These are phyloP conservation scores for Claviceps monticola DNA, from an alignment of 2,329 filamentous ascomycete genomes.

Conservation along the genomic window DNA sequence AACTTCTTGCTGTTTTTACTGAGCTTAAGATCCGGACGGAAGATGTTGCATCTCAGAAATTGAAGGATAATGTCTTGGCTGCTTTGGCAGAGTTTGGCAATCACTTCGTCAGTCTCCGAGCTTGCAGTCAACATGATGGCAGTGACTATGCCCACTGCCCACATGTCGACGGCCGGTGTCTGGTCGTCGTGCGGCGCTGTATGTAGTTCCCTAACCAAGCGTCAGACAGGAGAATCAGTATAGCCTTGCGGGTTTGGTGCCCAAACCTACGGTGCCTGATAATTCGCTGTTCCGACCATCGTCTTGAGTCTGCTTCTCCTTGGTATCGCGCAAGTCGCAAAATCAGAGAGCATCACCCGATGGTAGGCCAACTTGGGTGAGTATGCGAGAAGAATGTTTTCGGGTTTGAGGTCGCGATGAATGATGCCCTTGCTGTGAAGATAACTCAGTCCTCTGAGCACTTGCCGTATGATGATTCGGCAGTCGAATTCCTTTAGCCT, in stretches of 20 bases:
- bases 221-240: conserved; percentile 3
- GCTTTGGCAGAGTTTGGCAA: conserved; percentile 15
- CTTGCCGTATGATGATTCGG: conserved; percentile 31
- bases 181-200: conserved; percentile 8
- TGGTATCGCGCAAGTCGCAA: conserved; percentile 33
- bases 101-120: conserved; percentile 6
- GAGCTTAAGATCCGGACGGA: conserved; percentile 6
- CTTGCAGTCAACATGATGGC: conserved; percentile 21
- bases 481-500: conserved; percentile 23
- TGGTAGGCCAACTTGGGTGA: conserved; percentile 28
- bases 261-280: conserved; percentile 34
- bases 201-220: conserved; percentile 24
- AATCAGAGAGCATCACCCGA: conserved; percentile 37
- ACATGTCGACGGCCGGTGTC: conserved; percentile 33
- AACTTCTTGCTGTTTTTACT: conserved; percentile 17
- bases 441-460: conserved; percentile 31
- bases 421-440: conserved; percentile 35
- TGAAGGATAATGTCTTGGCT: conserved; percentile 13
- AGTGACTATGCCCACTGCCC: conserved; percentile 35
- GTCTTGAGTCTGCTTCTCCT: conserved; percentile 29
- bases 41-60: conserved; percentile 9
- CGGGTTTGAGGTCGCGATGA: conserved; percentile 40
- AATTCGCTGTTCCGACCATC: conserved; percentile 30
- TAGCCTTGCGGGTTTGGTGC: background rate
- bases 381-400: conserved; percentile 36